These are phyloP conservation scores for Pseudocercospora eumusae DNA, from an alignment of 2,329 filamentous ascomycete genomes.

Conservation along the genomic window DNA sequence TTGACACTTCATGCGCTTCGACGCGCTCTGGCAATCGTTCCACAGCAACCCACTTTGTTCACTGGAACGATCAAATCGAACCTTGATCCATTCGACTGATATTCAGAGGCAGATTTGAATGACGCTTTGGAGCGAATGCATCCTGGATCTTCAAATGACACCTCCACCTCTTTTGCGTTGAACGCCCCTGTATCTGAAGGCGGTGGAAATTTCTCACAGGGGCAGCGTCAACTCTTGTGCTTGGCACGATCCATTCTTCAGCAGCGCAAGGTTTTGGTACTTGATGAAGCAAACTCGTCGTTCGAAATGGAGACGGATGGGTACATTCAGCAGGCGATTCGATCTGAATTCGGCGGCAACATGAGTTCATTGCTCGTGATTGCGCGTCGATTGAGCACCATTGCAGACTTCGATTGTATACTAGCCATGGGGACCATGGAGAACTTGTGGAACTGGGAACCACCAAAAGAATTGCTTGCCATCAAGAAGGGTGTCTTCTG, in stretches of 20 bases:
- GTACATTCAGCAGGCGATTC: conserved; percentile 67
- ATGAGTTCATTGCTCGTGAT: conserved; percentile 33
- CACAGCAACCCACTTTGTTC: conserved; percentile 80
- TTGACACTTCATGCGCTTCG: conserved; percentile 70
- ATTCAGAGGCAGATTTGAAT: conserved; percentile 67
- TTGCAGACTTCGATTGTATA: conserved; percentile 34
- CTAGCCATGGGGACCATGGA: conserved; percentile 34
- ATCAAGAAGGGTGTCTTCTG: conserved; percentile 5
- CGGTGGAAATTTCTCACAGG: conserved; percentile 86
- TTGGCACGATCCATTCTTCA: conserved; percentile 81
- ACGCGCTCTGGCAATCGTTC: conserved; percentile 76
- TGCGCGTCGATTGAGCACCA: conserved; percentile 35
- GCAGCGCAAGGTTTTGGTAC: conserved; percentile 81
- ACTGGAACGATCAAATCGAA: conserved; percentile 76
- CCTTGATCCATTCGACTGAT: conserved; percentile 72
- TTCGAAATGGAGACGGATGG: conserved; percentile 84
- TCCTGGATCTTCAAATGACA: conserved; percentile 44
- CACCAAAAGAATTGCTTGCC: conserved; percentile 18
- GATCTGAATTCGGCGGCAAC: conserved; percentile 18
- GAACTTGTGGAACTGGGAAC: conserved; percentile 32
- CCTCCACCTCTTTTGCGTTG: conserved; percentile 46
- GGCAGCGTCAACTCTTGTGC: conserved; percentile 89
- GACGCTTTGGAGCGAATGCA: conserved; percentile 72
- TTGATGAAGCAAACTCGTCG: conserved; percentile 71
- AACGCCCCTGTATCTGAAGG: conserved; percentile 83